Evolutionary conservation across 192 early-diverging fungal species (phyloP).

Genomic region (Mortierella antarctica): DNA sequence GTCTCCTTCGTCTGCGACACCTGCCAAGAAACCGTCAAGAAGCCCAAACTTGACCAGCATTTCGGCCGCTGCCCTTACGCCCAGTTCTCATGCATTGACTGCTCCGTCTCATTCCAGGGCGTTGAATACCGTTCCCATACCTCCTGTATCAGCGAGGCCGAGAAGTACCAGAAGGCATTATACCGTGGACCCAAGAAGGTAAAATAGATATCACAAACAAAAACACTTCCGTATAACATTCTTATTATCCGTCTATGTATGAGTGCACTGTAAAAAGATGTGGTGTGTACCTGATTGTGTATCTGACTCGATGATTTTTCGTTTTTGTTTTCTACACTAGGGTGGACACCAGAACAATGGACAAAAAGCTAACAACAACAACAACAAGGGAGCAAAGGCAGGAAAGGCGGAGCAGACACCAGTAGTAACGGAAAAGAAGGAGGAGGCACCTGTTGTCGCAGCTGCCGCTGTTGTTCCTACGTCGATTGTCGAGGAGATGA

Average conservation of each 20-base stretch:
- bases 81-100: constrained; percentile 94
- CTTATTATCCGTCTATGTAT: neutral
- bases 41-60: constrained; percentile 92
- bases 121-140: constrained; percentile 84
- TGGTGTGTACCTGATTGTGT: neutral
- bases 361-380: constrained; percentile 32
- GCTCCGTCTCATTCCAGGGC: constrained; percentile 84
- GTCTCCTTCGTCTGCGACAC: constrained; percentile 77
- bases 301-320: neutral
- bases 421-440: neutral
- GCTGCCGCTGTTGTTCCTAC: constrained; percentile 28
- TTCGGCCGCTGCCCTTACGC: constrained; percentile 82
- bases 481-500: constrained; percentile 55
- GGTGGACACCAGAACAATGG: constrained; percentile 54
- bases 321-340: constrained; percentile 11
- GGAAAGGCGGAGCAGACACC: neutral
- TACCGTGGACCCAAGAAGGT: constrained; percentile 83
- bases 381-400: constrained; percentile 3
- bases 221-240: neutral
- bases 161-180: constrained; percentile 92
- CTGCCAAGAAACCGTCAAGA: constrained; percentile 91
- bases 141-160: constrained; percentile 90
- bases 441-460: neutral
- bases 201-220: neutral
- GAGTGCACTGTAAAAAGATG: neutral